These are phyloP conservation scores for Centrapalus pauciflorus DNA, from an alignment of 129 eudicot genomes.

Conservation along the genomic window DNA sequence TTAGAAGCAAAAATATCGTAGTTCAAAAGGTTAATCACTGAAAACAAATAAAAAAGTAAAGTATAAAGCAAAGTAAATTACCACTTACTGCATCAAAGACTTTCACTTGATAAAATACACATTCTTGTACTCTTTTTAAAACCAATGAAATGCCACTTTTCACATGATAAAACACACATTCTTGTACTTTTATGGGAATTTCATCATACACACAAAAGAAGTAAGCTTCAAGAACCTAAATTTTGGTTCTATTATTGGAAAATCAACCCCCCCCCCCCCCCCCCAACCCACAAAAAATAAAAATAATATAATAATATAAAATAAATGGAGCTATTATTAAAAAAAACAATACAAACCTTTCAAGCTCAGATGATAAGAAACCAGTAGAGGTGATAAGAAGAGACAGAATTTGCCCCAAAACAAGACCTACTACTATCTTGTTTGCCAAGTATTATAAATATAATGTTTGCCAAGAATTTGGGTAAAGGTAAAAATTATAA, in stretches of 20 bases:
- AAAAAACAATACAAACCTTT: conserved; percentile 44
- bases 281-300: too few relatives aligned
- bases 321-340: not conserved
- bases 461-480: too few relatives aligned
- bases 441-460: too few relatives aligned
- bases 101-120: conserved; percentile 16
- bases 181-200: not conserved
- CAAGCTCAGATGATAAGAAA: conserved; percentile 86
- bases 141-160: conserved; percentile 7
- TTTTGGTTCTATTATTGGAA: not conserved
- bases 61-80: conserved; percentile 9
- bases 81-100: conserved; percentile 21
- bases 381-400: conserved; percentile 91
- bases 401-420: conserved; percentile 80
- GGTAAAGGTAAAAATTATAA: too few relatives aligned
- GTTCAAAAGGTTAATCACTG: not conserved
- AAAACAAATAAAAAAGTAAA: not conserved
- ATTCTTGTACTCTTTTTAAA: not conserved
- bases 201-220: not conserved
- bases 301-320: not conserved
- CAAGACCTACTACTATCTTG: conserved; percentile 57
- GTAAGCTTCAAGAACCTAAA: conserved; percentile 7
- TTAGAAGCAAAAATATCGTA: not conserved
- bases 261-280: not conserved
- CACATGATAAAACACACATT: too few relatives aligned